Conservation (phyloP, 805 yeast genomes). For the Danielozyma ontarioensis region DNA sequence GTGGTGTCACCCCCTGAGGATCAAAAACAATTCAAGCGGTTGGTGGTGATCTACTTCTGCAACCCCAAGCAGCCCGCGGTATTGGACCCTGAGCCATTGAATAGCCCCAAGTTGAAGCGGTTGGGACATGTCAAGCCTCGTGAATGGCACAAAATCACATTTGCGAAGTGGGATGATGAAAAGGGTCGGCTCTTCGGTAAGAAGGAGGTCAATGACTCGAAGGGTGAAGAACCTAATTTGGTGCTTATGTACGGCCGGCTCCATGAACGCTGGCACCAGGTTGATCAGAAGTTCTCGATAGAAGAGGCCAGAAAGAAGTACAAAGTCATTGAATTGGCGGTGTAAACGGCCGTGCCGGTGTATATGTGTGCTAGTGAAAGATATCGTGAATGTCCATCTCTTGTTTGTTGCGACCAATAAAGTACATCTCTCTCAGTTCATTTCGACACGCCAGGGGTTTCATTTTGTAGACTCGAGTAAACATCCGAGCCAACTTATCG, state of each 20-base stretch:
- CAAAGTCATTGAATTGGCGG: neutral
- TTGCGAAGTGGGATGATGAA: conserved; percentile 31
- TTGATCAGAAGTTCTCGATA: conserved; percentile 6
- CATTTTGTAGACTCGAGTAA: conserved; percentile 57
- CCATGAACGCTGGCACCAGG: conserved; percentile 42
- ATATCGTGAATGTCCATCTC: conserved; percentile 2
- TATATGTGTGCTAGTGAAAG: neutral
- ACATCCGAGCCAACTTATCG: conserved; percentile 49
- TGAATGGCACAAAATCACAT: conserved; percentile 25
- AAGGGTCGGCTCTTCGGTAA: conserved; percentile 43
- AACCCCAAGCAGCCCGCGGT: conserved; percentile 14
- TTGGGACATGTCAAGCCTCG: conserved; percentile 16
- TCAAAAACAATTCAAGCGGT: conserved; percentile 15
- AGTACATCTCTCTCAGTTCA: conserved; percentile 79
- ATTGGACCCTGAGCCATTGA: conserved; percentile 21
- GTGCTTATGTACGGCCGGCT: conserved; percentile 36
- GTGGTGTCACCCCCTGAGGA: conserved; percentile 23
- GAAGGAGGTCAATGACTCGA: conserved; percentile 25
- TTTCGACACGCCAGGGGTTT: conserved; percentile 80
- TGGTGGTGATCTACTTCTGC: conserved; percentile 22
- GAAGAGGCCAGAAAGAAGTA: neutral
- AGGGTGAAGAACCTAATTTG: conserved; percentile 32
- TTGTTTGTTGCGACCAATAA: conserved; percentile 55
- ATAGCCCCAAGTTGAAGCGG: conserved; percentile 17
- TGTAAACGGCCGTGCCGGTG: too few species aligned